Evolutionary conservation across 805 yeast genomes (phyloP).

Genomic region (Yarrowia porcina): DNA sequence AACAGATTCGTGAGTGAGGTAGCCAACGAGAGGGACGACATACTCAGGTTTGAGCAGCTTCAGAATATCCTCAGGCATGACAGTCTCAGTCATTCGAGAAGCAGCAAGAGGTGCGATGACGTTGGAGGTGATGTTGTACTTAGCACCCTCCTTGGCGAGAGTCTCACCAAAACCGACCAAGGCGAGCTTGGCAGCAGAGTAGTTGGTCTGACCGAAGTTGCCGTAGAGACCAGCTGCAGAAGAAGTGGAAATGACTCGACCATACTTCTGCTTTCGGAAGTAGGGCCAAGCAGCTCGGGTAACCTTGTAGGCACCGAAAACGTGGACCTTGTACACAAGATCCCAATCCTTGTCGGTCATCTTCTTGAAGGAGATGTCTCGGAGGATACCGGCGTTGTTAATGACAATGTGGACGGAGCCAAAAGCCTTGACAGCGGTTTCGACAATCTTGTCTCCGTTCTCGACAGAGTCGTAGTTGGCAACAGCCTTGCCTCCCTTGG

Average conservation of each 20-base stretch:
- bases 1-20: conserved; percentile 63
- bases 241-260: conserved; percentile 88
- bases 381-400: conserved; percentile 92
- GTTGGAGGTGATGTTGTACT: conserved; percentile 77
- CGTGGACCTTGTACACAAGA: conserved; percentile 79
- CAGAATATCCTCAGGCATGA: conserved; percentile 81
- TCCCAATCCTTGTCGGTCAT: conserved; percentile 79
- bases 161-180: conserved; percentile 91
- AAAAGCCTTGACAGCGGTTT: conserved; percentile 79
- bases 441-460: conserved; percentile 78
- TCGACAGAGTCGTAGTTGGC: conserved; percentile 91
- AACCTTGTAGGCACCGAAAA: conserved; percentile 82
- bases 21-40: conserved; percentile 87
- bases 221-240: conserved; percentile 98
- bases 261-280: conserved; percentile 77
- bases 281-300: conserved; percentile 91
- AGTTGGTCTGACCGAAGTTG: conserved; percentile 94
- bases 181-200: conserved; percentile 89
- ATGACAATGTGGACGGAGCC: conserved; percentile 86
- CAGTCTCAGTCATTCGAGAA: conserved; percentile 91
- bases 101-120: conserved; percentile 93
- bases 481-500: conserved; percentile 79
- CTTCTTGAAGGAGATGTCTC: conserved; percentile 82
- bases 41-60: conserved; percentile 80
- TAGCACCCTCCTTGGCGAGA: conserved; percentile 88